Evolutionary conservation across 441 rosid species (phyloP).

Genomic region (Codiaeum variegatum): DNA sequence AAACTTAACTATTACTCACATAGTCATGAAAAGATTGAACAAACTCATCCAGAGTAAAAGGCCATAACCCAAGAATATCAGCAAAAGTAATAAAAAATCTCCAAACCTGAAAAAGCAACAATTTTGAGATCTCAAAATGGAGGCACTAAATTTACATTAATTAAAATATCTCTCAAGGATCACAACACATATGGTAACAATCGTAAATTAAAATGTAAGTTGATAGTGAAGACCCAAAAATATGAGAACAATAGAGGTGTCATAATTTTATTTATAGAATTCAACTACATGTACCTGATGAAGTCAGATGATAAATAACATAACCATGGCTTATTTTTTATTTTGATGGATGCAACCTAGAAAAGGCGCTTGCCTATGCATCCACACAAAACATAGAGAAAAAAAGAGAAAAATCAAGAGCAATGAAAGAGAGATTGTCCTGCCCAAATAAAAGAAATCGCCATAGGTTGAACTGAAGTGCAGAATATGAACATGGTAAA

Average conservation of each 20-base stretch:
- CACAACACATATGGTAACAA: slow-evolving; percentile 8
- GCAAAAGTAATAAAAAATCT: slow-evolving; percentile 86
- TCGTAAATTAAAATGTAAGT: background rate
- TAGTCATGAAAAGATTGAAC: slow-evolving; percentile 96
- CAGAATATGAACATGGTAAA: background rate
- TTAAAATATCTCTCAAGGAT: slow-evolving; percentile 14
- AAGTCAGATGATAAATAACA: slow-evolving; percentile 1
- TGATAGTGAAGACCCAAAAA: background rate
- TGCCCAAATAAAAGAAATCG: background rate
- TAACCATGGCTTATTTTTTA: background rate
- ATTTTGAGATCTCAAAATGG: slow-evolving; percentile 15
- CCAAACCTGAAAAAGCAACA: slow-evolving; percentile 73
- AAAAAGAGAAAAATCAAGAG: background rate
- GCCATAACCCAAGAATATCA: slow-evolving; percentile 95
- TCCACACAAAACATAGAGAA: background rate
- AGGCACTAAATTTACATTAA: slow-evolving; percentile 10
- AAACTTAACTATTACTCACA: slow-evolving; percentile 43
- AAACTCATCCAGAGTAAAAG: slow-evolving; percentile 95
- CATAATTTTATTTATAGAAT: background rate
- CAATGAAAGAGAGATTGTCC: background rate
- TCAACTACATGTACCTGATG: background rate
- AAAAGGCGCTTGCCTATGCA: background rate
- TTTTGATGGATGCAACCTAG: background rate
- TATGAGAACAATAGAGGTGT: background rate
- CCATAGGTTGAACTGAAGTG: background rate